These are phyloP conservation scores for Pythium scleroteichum DNA, from an alignment of 352 stramenopile genomes.

Conservation along the genomic window DNA sequence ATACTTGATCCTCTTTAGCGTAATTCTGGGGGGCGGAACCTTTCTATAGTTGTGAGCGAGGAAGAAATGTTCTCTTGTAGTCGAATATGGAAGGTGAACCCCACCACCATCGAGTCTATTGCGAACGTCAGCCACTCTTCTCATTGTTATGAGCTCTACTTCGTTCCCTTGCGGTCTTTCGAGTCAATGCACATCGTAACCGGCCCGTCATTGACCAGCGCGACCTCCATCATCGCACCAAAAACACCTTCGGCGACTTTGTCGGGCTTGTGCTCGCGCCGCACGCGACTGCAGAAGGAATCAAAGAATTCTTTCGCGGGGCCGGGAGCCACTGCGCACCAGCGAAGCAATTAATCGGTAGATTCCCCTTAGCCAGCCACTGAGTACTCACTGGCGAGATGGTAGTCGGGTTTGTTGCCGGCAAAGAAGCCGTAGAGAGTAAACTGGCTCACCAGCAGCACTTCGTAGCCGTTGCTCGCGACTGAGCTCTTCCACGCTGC, in stretches of 20 bases:
- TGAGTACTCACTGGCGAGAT: slow-evolving; percentile 67
- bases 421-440: slow-evolving; percentile 79
- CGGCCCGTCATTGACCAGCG: slow-evolving; percentile 81
- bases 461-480: slow-evolving; percentile 61
- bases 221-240: slow-evolving; percentile 85
- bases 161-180: slow-evolving; percentile 61
- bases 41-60: too few species aligned
- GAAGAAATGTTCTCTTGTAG: too few species aligned
- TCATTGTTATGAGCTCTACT: slow-evolving; percentile 27
- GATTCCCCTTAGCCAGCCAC: not conserved
- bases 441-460: slow-evolving; percentile 89
- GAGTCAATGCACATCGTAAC: slow-evolving; percentile 87
- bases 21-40: too few species aligned
- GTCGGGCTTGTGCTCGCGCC: slow-evolving; percentile 49
- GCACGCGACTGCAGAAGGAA: slow-evolving; percentile 67
- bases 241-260: slow-evolving; percentile 84
- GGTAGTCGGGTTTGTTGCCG: slow-evolving; percentile 88
- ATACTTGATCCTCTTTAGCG: too few species aligned
- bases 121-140: too few species aligned
- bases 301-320: slow-evolving; percentile 79
- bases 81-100: too few species aligned
- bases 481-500: slow-evolving; percentile 68
- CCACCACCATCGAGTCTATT: too few species aligned
- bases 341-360: not conserved
- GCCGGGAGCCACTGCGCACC: slow-evolving; percentile 52